A percentile compares a stretch with the other conserved stretches of the same genome.
Evolutionary conservation across 257 asterid genomes (phyloP).

Genomic region (Haberlea rhodopensis): DNA sequence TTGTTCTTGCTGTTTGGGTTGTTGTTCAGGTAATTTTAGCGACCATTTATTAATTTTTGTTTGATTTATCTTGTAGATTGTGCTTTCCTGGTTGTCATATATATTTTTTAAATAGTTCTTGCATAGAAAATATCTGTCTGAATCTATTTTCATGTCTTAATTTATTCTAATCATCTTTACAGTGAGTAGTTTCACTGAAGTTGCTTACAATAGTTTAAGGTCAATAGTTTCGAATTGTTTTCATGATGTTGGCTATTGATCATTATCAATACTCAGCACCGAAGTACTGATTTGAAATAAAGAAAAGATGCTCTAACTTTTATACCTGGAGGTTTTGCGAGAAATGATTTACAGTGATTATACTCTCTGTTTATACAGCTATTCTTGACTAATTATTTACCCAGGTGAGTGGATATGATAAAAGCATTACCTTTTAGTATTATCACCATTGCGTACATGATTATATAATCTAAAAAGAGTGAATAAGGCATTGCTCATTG

Average conservation of each 20-base stretch:
- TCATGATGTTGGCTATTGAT: no score
- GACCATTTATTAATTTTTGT: background rate
- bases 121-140: background rate
- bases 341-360: no score
- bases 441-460: background rate
- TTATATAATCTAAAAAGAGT: background rate
- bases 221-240: background rate
- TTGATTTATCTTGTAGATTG: background rate
- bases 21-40: slow-evolving; percentile 62
- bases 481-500: background rate
- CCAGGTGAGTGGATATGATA: background rate
- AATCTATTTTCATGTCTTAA: background rate
- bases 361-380: background rate
- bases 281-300: background rate
- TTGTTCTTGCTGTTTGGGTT: slow-evolving; percentile 79
- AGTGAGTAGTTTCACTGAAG: slow-evolving; percentile 1
- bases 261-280: background rate
- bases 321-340: no score
- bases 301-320: background rate
- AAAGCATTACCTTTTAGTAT: background rate
- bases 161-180: no score
- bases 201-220: background rate
- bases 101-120: background rate
- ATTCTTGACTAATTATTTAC: background rate
- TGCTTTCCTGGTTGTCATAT: background rate